These are phyloP conservation scores for Colletotrichum cereale DNA, from an alignment of 2,329 filamentous ascomycete species.

Conservation along the genomic window DNA sequence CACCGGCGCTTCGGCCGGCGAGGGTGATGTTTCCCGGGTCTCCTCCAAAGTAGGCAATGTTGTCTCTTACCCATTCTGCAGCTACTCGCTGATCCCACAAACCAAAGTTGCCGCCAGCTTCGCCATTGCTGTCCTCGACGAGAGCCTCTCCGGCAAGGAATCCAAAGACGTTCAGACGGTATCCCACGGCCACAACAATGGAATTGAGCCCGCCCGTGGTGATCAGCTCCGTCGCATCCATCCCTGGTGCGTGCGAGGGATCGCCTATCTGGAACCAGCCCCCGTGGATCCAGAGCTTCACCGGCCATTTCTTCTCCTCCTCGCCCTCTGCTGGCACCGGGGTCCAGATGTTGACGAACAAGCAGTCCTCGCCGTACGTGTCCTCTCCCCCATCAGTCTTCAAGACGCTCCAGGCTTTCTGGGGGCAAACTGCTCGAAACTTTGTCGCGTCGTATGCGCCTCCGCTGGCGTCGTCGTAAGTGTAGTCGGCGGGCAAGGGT, in stretches of 20 bases:
- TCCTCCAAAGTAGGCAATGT: conserved; percentile 61
- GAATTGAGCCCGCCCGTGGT: conserved; percentile 52
- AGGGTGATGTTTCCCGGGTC: conserved; percentile 55
- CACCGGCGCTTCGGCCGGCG: conserved; percentile 59
- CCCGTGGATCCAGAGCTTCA: conserved; percentile 58
- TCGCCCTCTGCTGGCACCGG: conserved; percentile 49
- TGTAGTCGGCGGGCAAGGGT: conserved; percentile 47
- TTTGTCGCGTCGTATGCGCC: conserved; percentile 52
- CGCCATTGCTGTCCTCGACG: conserved; percentile 41
- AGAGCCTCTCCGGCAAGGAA: conserved; percentile 59
- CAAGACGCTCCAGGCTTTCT: conserved; percentile 49
- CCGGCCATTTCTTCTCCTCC: conserved; percentile 49
- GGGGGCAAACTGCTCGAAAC: conserved; percentile 55
- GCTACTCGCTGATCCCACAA: conserved; percentile 63
- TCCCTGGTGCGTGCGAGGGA: conserved; percentile 55
- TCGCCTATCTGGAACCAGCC: conserved; percentile 63
- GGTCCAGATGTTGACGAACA: conserved; percentile 63
- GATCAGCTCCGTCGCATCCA: conserved; percentile 59
- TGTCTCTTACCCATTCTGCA: conserved; percentile 62
- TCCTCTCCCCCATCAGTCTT: conserved; percentile 45
- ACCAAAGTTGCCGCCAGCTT: conserved; percentile 51
- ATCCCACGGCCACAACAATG: conserved; percentile 60
- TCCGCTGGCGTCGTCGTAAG: conserved; percentile 45
- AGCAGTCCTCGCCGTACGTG: conserved; percentile 59
- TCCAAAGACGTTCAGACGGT: conserved; percentile 61